These are phyloP conservation scores for Osmozyma mogii DNA, from an alignment of 805 yeast species.

Conservation along the genomic window DNA sequence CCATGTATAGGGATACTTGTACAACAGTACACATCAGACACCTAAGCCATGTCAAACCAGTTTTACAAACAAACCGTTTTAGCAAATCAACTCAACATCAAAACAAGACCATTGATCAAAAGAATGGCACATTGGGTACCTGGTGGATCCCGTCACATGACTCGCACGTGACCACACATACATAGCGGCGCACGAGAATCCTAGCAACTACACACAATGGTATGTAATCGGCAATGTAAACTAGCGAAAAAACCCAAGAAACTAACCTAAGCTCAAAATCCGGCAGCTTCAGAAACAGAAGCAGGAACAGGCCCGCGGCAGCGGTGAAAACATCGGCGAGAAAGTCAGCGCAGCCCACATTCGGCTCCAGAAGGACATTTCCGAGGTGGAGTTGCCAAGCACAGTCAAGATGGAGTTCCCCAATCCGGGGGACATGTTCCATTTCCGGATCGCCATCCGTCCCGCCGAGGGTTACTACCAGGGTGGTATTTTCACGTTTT, in stretches of 20 bases:
- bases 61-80: too few relatives aligned
- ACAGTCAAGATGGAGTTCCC: conserved; percentile 47
- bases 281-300: conserved; percentile 53
- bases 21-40: too few relatives aligned
- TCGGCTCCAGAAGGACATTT: conserved; percentile 67
- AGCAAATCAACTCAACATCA: too few relatives aligned
- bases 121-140: too few relatives aligned
- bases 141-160: too few relatives aligned
- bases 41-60: too few relatives aligned
- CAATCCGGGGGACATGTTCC: conserved; percentile 50
- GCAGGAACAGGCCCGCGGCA: conserved; percentile 31
- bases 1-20: too few relatives aligned
- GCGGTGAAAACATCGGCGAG: conserved; percentile 22
- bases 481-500: conserved; percentile 63
- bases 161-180: too few relatives aligned
- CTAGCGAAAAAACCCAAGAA: background rate
- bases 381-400: conserved; percentile 57
- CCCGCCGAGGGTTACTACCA: conserved; percentile 72
- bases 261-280: conserved; percentile 39
- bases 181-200: too few relatives aligned
- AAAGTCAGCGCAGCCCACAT: conserved; percentile 54
- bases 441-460: conserved; percentile 45
- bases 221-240: conserved; percentile 1
- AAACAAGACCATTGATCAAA: too few relatives aligned
- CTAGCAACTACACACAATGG: conserved; percentile 6